Base-by-base conservation (phyloP, 2,329 filamentous ascomycete species). In the Ophiostoma sp. region DNA sequence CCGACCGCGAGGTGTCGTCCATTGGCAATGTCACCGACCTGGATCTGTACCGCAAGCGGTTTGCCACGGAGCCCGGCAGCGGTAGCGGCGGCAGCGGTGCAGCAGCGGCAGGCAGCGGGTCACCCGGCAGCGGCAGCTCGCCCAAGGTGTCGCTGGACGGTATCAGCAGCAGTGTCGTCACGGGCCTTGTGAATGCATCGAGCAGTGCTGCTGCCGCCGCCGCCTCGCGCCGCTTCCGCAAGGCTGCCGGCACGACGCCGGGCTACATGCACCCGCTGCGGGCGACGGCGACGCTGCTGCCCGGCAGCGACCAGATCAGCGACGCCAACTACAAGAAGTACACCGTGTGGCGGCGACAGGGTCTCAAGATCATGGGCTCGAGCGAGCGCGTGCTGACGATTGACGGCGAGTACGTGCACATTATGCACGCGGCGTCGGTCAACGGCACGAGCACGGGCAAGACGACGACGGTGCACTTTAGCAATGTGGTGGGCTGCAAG, bases 341-440 rank as follows among this genome's bases (percentile, higher is more conserved):
- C 79, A 88, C 87, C 15, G 92, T 96, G 20, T 91, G 90, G 82
- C 88, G 92, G 73, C 92, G 93, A 79, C 91, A 94, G 78, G 89
- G 90, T 10, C 92, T 95, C 85, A 88, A 90, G 33, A 90, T 95
- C 75, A 89, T 91, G 60, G 89, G 87, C 4, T 86, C 90, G 76
- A 91, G 91, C 72, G 90, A 93, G 75, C 87, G 91, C 71, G 86
- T 92, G 11, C 82, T 95, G 60, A 88, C 90, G 66, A 92, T 96
- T 74, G 92, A 94, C 75, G 91, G 91, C 72, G 92, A 96, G 77
- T 95, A 94, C 78, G 87, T 96, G 72, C 91, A 94, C 79, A 93
- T 96, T 75, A 90, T 93, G 85, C 91, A 92, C 35, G 84, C 86
- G 1, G 23, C 64, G 39, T 13, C 54, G n/a, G 85, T 85, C 11